phyloP scores from a whole-genome alignment of 768 basidiomycete genomes.

The Sporobolomyces pararoseus region DNA sequence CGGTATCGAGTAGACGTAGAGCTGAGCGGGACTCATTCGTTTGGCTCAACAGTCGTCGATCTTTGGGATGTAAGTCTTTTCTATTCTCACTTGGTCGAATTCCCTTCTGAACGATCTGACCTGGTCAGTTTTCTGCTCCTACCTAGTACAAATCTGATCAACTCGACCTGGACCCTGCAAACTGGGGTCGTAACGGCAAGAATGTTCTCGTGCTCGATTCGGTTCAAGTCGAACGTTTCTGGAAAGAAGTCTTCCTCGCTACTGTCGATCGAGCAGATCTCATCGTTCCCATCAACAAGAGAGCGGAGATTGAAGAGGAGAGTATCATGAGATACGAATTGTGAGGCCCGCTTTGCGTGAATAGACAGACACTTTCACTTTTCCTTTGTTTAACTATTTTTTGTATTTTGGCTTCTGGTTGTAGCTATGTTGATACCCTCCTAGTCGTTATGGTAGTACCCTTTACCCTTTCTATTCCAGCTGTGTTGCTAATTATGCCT shows the following conservation, averaged over 20 bases:
- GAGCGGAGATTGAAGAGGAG: background rate
- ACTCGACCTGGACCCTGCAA: slow-evolving; percentile 8
- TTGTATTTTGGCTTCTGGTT: background rate
- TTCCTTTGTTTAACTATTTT: too few relatives aligned
- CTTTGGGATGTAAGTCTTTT: slow-evolving; percentile 55
- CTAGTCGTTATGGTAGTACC: background rate
- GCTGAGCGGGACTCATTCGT: slow-evolving; percentile 61
- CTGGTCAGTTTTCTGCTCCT: too few relatives aligned
- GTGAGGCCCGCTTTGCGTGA: background rate
- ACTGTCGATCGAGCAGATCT: slow-evolving; percentile 18
- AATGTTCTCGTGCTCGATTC: slow-evolving; percentile 30
- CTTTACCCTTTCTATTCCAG: too few relatives aligned
- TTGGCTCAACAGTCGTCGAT: slow-evolving; percentile 77
- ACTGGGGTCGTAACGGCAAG: slow-evolving; percentile 30
- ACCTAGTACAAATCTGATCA: slow-evolving; percentile 17
- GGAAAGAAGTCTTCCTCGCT: slow-evolving; percentile 16
- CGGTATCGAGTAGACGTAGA: slow-evolving; percentile 72
- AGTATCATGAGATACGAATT: background rate
- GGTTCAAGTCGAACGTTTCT: slow-evolving; percentile 22
- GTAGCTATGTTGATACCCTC: background rate
- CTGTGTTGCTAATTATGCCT: too few relatives aligned
- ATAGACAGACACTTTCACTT: background rate
- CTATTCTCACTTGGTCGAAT: background rate
- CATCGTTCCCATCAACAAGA: slow-evolving; percentile 24
- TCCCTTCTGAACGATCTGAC: background rate